A percentile compares a stretch with the other conserved stretches of the same genome.
Evolutionary conservation across 805 yeast genomes (phyloP).

Genomic region (Metschnikowia matae): DNA sequence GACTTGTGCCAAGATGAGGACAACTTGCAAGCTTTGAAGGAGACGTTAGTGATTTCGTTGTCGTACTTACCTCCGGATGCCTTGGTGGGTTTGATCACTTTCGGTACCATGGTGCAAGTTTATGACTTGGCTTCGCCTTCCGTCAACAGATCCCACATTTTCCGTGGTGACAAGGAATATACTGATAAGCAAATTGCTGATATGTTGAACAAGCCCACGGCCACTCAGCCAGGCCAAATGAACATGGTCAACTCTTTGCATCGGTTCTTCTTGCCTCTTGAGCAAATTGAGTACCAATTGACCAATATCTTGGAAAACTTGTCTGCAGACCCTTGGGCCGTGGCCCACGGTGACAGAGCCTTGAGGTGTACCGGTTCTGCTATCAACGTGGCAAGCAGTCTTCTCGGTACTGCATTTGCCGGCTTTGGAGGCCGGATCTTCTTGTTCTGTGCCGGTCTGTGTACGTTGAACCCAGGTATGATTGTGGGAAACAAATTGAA

Average conservation of each 20-base stretch:
- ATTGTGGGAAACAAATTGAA: slow-evolving; percentile 87
- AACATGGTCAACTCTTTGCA: slow-evolving; percentile 36
- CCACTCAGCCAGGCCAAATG: slow-evolving; percentile 24
- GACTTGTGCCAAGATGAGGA: slow-evolving; percentile 90
- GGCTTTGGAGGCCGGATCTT: slow-evolving; percentile 86
- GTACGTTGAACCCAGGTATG: slow-evolving; percentile 92
- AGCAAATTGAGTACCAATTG: slow-evolving; percentile 77
- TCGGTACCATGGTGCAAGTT: slow-evolving; percentile 85
- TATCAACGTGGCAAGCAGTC: slow-evolving; percentile 72
- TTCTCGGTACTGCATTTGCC: slow-evolving; percentile 78
- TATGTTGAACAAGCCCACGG: slow-evolving; percentile 39
- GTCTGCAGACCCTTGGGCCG: slow-evolving; percentile 83
- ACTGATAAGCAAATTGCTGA: slow-evolving; percentile 61
- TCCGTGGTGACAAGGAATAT: slow-evolving; percentile 87
- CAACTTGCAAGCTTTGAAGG: slow-evolving; percentile 78
- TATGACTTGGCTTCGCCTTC: slow-evolving; percentile 70
- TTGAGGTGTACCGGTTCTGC: slow-evolving; percentile 93
- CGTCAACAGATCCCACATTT: slow-evolving; percentile 72
- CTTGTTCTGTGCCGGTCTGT: slow-evolving; percentile 91
- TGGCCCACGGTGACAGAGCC: slow-evolving; percentile 78
- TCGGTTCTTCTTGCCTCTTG: slow-evolving; percentile 69
- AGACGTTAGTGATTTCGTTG: slow-evolving; percentile 69
- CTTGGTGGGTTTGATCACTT: slow-evolving; percentile 80
- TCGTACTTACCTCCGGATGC: slow-evolving; percentile 86
- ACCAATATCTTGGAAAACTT: slow-evolving; percentile 75